A percentile compares a stretch with the other conserved stretches of the same genome.
Evolutionary conservation across 148 eudicot genomes (phyloP).

Genomic region (Nepenthes mirabilis): DNA sequence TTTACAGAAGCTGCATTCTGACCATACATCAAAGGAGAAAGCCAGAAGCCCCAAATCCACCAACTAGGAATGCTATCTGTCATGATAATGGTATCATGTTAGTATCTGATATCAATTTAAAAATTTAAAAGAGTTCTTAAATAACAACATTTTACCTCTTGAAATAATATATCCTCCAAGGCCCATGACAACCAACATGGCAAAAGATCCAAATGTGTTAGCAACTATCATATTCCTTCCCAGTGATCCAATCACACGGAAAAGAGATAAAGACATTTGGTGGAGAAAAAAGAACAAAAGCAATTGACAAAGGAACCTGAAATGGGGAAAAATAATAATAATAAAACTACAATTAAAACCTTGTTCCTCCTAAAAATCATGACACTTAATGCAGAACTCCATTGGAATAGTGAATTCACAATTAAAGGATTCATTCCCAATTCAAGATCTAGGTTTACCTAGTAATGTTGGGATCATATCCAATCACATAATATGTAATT

Average conservation of each 20-base stretch:
- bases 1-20: slow-evolving; percentile 88
- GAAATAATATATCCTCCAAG: slow-evolving; percentile 92
- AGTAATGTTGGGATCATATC: slow-evolving; percentile 71
- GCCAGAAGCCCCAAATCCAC: slow-evolving; percentile 99
- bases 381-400: neutral
- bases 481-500: slow-evolving; percentile 80
- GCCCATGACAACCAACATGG: slow-evolving; percentile 98
- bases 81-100: neutral
- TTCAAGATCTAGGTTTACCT: slow-evolving; percentile 31
- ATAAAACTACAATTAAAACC: slow-evolving; percentile 1
- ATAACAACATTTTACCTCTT: slow-evolving; percentile 37
- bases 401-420: neutral
- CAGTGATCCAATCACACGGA: slow-evolving; percentile 87
- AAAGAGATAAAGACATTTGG: slow-evolving; percentile 87
- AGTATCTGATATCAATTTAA: neutral
- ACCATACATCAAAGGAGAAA: slow-evolving; percentile 94
- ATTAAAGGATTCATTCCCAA: neutral
- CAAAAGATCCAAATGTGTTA: slow-evolving; percentile 98
- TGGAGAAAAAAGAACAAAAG: slow-evolving; percentile 75
- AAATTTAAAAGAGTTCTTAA: neutral
- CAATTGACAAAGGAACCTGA: slow-evolving; percentile 79
- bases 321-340: neutral
- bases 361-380: neutral
- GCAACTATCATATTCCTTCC: slow-evolving; percentile 97
- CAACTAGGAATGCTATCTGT: slow-evolving; percentile 79